Evolutionary conservation across 2,329 filamentous ascomycete genomes (phyloP), one percentile per base, ranked within the genome.

Genomic region (Sordariomycetes sp.): DNA sequence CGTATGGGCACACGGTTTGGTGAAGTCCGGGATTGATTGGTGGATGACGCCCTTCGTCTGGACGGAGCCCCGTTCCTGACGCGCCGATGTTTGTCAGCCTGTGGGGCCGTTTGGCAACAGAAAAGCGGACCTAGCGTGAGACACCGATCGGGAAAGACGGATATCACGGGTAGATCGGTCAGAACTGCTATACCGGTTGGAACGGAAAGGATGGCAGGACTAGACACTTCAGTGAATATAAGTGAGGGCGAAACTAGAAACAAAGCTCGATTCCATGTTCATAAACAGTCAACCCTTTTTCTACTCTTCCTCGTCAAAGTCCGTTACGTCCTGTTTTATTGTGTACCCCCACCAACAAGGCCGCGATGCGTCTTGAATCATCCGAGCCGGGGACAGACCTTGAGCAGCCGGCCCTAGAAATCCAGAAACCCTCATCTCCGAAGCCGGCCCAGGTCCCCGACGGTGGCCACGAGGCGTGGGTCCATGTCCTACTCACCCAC

Each of bases 401-500:
- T n/a, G 40, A 46, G 40, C 16, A 7, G 18, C 18, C 40, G 6
- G 14, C 16, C 18, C 16, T 40, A 11, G 37, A 40, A 16, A 40
- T 7, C 37, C 37, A 48, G 43, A n/a, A 48, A 11, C 43, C n/a
- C 22, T 22, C n/a, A 3, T 3, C 46, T 24, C 20, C 8, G 22
- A 50, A 50, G 12, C 46, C 20, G 2, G 22, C 8, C 46, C 6
- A 20, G 12, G 20, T 50, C 8, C 62, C 62, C 1, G 61, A 63
- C 32, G 62, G 62, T 34, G 62, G 62, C 51, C 56, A 53, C 46
- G 24, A 5, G 4, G 62, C 61, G 55, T 73, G 69, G 71, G 61
- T 64, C 1, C 70, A 72, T 54, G 69, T 67, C 0, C 52, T 66
- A 0, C 64, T 71, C 60, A 66, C 65, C 20, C 74, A 73, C 61